Percentiles rank a stretch among this genome's conserved stretches.
Conservation (phyloP, 108 stramenopile species). For the Nannochloropsis granulata region DNA sequence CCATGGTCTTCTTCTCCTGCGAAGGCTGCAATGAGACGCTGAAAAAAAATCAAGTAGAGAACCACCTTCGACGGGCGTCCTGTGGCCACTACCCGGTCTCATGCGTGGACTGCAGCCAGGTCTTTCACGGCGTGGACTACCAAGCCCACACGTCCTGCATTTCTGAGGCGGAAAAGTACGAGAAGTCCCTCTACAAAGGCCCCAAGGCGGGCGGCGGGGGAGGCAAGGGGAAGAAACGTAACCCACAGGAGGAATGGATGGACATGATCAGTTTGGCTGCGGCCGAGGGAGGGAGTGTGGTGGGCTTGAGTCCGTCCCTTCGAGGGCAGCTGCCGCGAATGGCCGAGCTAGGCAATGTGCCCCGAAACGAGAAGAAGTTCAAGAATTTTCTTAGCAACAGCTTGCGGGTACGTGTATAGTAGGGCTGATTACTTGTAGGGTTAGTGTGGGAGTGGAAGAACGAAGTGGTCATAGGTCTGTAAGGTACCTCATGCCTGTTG, state of each 20-base stretch:
- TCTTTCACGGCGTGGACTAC: conserved; percentile 39
- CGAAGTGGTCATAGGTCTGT: too few species aligned
- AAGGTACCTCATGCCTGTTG: not conserved
- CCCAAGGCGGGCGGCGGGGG: conserved; percentile 18
- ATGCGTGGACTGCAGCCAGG: conserved; percentile 43
- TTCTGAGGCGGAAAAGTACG: conserved; percentile 48
- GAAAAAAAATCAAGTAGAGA: conserved; percentile 46
- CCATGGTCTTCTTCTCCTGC: conserved; percentile 48
- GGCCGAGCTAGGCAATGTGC: conserved; percentile 35
- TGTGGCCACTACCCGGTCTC: conserved; percentile 33
- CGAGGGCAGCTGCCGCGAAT: conserved; percentile 16
- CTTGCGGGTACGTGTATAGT: conserved; percentile 1
- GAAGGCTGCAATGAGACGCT: conserved; percentile 48
- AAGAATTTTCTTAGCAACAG: conserved; percentile 37
- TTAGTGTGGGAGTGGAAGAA: too few species aligned
- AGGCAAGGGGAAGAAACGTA: not conserved
- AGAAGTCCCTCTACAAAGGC: conserved; percentile 43
- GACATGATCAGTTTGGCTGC: conserved; percentile 14
- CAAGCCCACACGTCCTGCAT: conserved; percentile 40
- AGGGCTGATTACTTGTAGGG: too few species aligned
- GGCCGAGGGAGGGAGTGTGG: not conserved
- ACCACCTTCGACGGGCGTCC: conserved; percentile 13
- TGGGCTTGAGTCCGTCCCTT: conserved; percentile 4
- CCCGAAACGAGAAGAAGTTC: conserved; percentile 48
- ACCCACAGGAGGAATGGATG: conserved; percentile 3